Conservation (phyloP, 371 early-diverging fungal genomes). For the Dinochytrium kinnereticum region DNA sequence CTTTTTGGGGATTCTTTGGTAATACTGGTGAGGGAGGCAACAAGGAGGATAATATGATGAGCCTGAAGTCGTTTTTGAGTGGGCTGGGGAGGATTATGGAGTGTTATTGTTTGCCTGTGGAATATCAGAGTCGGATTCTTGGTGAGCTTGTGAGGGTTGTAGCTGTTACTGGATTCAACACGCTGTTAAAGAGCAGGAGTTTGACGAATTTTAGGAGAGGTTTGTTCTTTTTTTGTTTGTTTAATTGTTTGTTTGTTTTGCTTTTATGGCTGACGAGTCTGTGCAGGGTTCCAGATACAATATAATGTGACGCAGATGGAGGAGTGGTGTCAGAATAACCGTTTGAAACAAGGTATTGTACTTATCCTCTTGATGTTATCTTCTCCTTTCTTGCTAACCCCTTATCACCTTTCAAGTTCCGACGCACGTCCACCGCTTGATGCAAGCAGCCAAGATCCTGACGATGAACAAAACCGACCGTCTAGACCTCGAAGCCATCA, state of each 20-base stretch:
- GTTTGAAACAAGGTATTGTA: slow-evolving; percentile 20
- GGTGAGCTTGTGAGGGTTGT: slow-evolving; percentile 88
- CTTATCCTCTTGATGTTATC: too few species aligned
- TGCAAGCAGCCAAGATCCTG: slow-evolving; percentile 79
- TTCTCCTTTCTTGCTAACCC: background rate
- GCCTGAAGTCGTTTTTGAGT: slow-evolving; percentile 8
- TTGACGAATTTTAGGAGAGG: slow-evolving; percentile 60
- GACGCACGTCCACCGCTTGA: slow-evolving; percentile 16
- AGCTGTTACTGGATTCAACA: slow-evolving; percentile 93
- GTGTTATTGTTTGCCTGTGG: slow-evolving; percentile 6
- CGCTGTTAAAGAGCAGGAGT: slow-evolving; percentile 83
- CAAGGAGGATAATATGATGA: slow-evolving; percentile 6
- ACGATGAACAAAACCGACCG: slow-evolving; percentile 87
- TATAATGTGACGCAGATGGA: slow-evolving; percentile 40
- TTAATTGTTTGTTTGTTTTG: background rate
- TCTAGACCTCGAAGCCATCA: slow-evolving; percentile 87
- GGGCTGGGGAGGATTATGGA: slow-evolving; percentile 3
- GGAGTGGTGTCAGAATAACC: slow-evolving; percentile 31
- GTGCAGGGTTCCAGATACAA: slow-evolving; percentile 37
- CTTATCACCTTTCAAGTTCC: slow-evolving; percentile 22
- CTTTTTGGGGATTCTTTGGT: slow-evolving; percentile 10
- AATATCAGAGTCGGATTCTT: slow-evolving; percentile 43
- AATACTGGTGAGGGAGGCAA: background rate
- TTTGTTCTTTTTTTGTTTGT: background rate
- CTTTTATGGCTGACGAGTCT: background rate